These are phyloP conservation scores for Lasiodiplodia gonubiensis DNA, from an alignment of 2,329 filamentous ascomycete species.

Conservation along the genomic window DNA sequence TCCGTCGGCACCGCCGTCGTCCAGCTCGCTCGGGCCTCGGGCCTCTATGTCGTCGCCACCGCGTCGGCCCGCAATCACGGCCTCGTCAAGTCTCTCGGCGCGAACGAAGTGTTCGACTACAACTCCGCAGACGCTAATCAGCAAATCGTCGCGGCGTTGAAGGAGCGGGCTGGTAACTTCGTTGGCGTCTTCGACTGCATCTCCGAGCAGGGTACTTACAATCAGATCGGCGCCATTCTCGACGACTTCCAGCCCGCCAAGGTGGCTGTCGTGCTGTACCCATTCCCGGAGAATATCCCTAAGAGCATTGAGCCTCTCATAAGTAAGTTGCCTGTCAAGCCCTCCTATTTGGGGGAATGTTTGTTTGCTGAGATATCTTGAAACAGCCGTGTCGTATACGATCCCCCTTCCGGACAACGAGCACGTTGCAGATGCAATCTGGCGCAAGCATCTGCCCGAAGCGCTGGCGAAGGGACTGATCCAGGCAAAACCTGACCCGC, in stretches of 20 bases:
- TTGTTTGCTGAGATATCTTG: not conserved
- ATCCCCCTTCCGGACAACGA: slow-evolving; percentile 34
- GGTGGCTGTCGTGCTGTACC: not conserved
- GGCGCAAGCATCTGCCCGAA: slow-evolving; percentile 41
- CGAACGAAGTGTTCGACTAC: slow-evolving; percentile 43
- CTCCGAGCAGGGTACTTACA: not conserved
- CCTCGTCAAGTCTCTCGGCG: slow-evolving; percentile 39
- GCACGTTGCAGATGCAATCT: slow-evolving; percentile 40
- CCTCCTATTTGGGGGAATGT: not conserved
- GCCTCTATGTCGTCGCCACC: slow-evolving; percentile 41
- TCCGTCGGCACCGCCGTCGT: slow-evolving; percentile 42
- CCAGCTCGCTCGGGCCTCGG: slow-evolving; percentile 45
- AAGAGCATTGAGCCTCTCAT: not conserved
- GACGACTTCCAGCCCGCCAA: not conserved
- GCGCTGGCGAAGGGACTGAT: slow-evolving; percentile 40
- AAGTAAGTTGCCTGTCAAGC: not conserved
- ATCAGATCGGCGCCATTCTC: not conserved
- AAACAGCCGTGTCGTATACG: not conserved
- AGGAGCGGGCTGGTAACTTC: slow-evolving; percentile 37
- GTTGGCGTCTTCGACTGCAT: slow-evolving; percentile 49
- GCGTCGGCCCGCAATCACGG: slow-evolving; percentile 42
- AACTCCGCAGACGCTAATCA: slow-evolving; percentile 40
- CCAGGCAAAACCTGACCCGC: slow-evolving; percentile 40
- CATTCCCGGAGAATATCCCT: not conserved
- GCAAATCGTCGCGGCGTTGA: slow-evolving; percentile 45